Conservation (phyloP, 305 asterid genomes). For the Salvia sclarea region DNA sequence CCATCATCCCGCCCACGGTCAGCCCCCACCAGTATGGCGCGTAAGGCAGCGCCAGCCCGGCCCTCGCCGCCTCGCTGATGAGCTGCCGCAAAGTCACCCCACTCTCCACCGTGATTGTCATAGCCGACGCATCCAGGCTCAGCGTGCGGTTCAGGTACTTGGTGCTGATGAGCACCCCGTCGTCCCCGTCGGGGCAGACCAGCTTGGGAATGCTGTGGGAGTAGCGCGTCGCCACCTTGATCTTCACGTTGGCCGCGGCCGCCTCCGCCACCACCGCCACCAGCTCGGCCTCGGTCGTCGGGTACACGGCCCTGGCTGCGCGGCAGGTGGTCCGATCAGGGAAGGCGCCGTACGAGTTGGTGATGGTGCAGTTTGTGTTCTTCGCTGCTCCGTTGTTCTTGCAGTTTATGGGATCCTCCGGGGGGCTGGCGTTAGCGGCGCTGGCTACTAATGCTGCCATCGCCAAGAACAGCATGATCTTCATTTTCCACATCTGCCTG, state of each 20-base stretch:
- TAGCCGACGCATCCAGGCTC: constrained; percentile 20
- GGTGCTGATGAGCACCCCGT: constrained; percentile 53
- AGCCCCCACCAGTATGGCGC: constrained; percentile 61
- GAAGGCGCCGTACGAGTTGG: constrained; percentile 50
- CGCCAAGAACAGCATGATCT: background rate
- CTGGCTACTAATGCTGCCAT: too few relatives aligned
- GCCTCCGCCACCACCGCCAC: constrained; percentile 43
- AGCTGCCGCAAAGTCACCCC: constrained; percentile 47
- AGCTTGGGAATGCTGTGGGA: constrained; percentile 58
- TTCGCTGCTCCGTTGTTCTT: background rate
- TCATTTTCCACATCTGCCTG: too few relatives aligned
- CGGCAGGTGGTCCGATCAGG: constrained; percentile 51
- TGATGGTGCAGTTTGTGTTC: constrained; percentile 48
- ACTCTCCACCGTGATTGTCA: constrained; percentile 54
- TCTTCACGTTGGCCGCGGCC: constrained; percentile 21
- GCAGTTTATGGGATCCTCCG: constrained; percentile 48
- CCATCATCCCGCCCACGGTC: constrained; percentile 56
- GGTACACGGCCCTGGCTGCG: constrained; percentile 43
- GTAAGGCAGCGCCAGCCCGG: constrained; percentile 44
- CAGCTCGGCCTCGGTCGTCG: constrained; percentile 43
- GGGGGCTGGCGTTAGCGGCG: too few relatives aligned
- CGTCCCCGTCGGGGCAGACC: constrained; percentile 49
- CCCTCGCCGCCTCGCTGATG: constrained; percentile 37
- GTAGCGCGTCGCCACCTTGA: constrained; percentile 49
- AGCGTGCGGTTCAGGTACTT: constrained; percentile 36